Base-by-base conservation (phyloP, 306 rosid genomes). In the Casuarina cunninghamiana region DNA sequence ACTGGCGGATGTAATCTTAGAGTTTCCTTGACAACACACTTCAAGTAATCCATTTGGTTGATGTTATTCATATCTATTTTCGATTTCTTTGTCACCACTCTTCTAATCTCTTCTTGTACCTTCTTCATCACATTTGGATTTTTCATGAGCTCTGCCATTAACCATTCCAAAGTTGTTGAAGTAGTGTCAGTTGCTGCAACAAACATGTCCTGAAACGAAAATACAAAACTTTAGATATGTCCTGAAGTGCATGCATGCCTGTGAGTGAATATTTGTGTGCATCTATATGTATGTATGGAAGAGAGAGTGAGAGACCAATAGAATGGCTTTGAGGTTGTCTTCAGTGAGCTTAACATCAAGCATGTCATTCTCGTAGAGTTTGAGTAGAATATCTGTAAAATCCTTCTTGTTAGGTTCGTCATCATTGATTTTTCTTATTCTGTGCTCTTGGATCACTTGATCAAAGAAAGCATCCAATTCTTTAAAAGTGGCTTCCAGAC, bases 21-120 rank as follows among this genome's bases (percentile, higher is more conserved):
- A 26, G 32, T 26, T 26, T 26, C 32, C 32, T 26, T 26, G 32
- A 26, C 32, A 26, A 26, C 32, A 26, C 32, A 85, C 10, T 76
- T 55, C 69, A 85, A 43, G 75, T 76, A 85, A 5, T 53, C 26
- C 86, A 85, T 85, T 15, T 82, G 26, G 1, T 42, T 50, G 41
- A 73, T 55, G 37, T 85, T 84, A 5, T 38, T 60, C 26, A 41
- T 16, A 4, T 76, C 80, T 7, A 82, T 50, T 5, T 39, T 76
- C 16, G 53, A 3, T 38, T 76, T 79, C 4, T 69, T 39, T 5
- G 82, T 82, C 39, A 79, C 84, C 49, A 79, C 71, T 58, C 42
- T 68, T 60, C 88, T 76, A 8, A 73, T 51, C 42, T 85, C 86
- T 53, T 82, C 72, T 48, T 85, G 86, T 1, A 43, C 84, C 53